Base-by-base conservation (phyloP, 441 rosid genomes). In the Bocquillonia castaneifolia region DNA sequence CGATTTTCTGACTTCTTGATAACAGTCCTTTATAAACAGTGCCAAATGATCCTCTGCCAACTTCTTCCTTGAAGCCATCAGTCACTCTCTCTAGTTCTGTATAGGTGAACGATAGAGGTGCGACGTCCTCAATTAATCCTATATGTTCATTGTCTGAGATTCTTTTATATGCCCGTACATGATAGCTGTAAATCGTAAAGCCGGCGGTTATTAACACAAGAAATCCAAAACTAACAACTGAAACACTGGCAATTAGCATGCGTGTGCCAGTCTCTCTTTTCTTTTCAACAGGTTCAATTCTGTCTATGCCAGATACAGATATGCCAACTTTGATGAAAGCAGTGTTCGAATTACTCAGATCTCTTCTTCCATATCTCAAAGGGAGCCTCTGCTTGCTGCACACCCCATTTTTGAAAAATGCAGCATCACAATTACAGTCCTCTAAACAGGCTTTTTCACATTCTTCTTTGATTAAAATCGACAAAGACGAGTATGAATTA, bases 381-480 rank as follows among this genome's bases (percentile, higher is more conserved):
- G 83, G 82, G 2, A 77, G 74, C 70, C 63, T 73, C 37, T 69
- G 76, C 70, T 66, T 72, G 25, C 10, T 60, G 76, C 88, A 79
- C 0, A 10, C 0, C n/a, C 72, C 61, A 1, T 2, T 3, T 0
- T 5, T 5, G 66, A 55, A 84, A 0, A 70, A 10, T 0, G 76
- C 88, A 3, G 60, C 81, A 42, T 77, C 79, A 25, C 84, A 79
- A 32, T 75, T 67, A 20, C 79, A 83, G 40, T 83, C 79, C 31
- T 51, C 51, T 58, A 63, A 40, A 32, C 82, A 76, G 39, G 79
- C 77, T 34, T 56, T 34, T 26, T 10, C 10, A 37, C 82, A 77
- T 12, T 34, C 64, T 17, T 74, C 63, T 15, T 54, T 57, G 3
- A 40, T 31, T 2, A 31, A 20, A 1, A n/a, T 3, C 2, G 60